Base-by-base conservation (phyloP, 345 rosid species). In the Eucalyptus camaldulensis region DNA sequence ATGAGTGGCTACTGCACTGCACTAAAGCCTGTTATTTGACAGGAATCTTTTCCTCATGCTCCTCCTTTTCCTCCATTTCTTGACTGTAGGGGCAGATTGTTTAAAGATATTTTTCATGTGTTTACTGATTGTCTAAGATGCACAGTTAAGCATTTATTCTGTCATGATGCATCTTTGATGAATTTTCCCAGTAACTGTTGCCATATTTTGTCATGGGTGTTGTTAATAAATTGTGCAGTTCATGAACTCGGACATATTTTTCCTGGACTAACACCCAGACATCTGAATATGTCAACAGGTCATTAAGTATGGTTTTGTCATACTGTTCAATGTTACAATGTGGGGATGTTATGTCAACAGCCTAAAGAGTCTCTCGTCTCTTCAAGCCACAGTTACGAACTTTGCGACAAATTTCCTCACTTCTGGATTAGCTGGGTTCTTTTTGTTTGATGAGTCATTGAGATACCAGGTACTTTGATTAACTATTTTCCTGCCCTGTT, bases 331-430 rank as follows among this genome's bases (percentile, higher is more conserved):
- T 54, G 93, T 96, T 54, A 91, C 92, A 49, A 96, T 97, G 98
- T 97, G 99, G 99, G 98, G 95, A 88, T 97, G 98, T 89, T 97
- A 96, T 86, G 96, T 97, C 80, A 95, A 94, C 92, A 97, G 99
- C 93, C 94, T 97, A 49, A 96, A 93, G 93, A 95, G 96, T 89
- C 96, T 97, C n/a, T 96, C 97, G 3, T 96, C 99, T 21, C 91
- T 96, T 47, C 99, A 97, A 94, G 99, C 99, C 88, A 96, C 98
- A 0, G 97, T 95, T 37, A 95, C 98, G 6, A 97, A 97, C 88
- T 97, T 97, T 43, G 97, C 99, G 56, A 94, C 98, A 49, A 97
- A 96, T 92, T 97, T 97, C 92, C 95, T 97, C 88, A 90, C 96
- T 54, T 96, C 99, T 44, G 98, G 98, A 60, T 90, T 97, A 27